Evolutionary conservation across 2,329 filamentous ascomycete genomes (phyloP).

Genomic region (Claviceps citrina): DNA sequence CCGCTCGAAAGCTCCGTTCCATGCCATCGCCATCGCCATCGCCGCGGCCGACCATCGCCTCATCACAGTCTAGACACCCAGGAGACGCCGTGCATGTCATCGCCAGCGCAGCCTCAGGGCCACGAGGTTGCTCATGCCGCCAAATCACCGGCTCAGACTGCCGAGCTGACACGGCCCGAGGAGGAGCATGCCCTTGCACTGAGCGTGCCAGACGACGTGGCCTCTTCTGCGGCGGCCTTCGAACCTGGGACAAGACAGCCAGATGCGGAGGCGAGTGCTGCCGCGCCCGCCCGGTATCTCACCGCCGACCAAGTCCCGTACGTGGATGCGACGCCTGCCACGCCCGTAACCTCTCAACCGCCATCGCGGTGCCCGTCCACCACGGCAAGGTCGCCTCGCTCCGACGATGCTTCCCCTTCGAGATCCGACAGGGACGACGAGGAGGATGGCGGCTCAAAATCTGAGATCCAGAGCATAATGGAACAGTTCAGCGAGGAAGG

Average conservation of each 20-base stretch:
- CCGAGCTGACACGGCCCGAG: not conserved
- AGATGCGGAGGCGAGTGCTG: constrained; percentile 19
- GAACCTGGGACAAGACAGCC: constrained; percentile 27
- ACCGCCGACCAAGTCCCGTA: constrained; percentile 33
- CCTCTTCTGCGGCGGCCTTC: constrained; percentile 33
- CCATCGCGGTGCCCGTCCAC: constrained; percentile 44
- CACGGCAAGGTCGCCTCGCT: constrained; percentile 32
- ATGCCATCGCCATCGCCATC: not conserved
- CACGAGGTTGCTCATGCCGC: constrained; percentile 9
- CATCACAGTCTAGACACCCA: not conserved
- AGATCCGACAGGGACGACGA: constrained; percentile 40
- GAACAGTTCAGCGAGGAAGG: constrained; percentile 74
- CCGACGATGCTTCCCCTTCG: constrained; percentile 34
- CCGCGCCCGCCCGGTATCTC: constrained; percentile 26
- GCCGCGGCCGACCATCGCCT: not conserved
- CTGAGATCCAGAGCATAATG: constrained; percentile 96
- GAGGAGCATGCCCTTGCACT: constrained; percentile 10
- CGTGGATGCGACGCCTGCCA: constrained; percentile 43
- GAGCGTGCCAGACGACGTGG: constrained; percentile 20
- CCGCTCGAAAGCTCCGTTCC: too few relatives aligned
- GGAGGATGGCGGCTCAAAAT: constrained; percentile 54
- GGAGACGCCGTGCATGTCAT: constrained; percentile 21
- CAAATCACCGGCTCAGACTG: not conserved
- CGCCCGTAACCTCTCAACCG: constrained; percentile 37
- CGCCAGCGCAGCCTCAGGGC: constrained; percentile 17